Evolutionary conservation across 257 asterid genomes (phyloP).

Genomic region (Solanum sejunctum): DNA sequence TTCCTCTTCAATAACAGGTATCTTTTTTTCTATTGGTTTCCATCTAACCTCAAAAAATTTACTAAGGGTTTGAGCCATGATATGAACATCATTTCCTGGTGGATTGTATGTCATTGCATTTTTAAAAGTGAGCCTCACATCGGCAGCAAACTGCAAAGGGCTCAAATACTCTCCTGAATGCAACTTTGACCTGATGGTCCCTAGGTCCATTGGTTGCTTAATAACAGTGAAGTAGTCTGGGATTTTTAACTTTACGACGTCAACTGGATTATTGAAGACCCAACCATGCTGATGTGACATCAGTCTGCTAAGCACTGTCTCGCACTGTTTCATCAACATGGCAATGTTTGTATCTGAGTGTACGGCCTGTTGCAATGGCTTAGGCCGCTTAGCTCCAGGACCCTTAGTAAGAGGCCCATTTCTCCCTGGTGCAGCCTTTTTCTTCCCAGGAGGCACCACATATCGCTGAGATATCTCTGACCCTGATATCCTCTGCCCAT

Average conservation of each 20-base stretch:
- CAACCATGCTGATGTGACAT: conserved; percentile 45
- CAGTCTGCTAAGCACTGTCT: conserved; percentile 34
- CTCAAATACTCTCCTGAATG: conserved; percentile 38
- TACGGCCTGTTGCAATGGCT: conserved; percentile 19
- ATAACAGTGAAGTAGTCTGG: conserved; percentile 65
- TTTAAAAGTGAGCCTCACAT: conserved; percentile 69
- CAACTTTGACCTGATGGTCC: conserved; percentile 55
- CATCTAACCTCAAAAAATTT: conserved; percentile 59
- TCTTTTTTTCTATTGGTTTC: conserved; percentile 49
- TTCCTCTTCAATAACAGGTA: not conserved
- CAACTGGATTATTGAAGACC: conserved; percentile 75
- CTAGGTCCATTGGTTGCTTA: conserved; percentile 92
- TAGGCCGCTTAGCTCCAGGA: conserved; percentile 21
- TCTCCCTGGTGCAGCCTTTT: conserved; percentile 31
- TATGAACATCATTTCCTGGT: conserved; percentile 53
- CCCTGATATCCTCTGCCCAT: conserved; percentile 36
- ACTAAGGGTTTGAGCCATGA: conserved; percentile 49
- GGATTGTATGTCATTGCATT: conserved; percentile 94
- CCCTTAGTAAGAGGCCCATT: conserved; percentile 57
- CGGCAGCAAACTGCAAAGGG: conserved; percentile 59
- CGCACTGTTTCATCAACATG: conserved; percentile 61
- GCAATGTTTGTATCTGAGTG: conserved; percentile 25
- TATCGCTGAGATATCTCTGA: conserved; percentile 23
- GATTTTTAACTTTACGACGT: conserved; percentile 42
- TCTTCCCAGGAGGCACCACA: conserved; percentile 25